A percentile compares a stretch with the other conserved stretches of the same genome.
Conservation (phyloP, 352 stramenopile species). For the Phytophthora idaei region DNA sequence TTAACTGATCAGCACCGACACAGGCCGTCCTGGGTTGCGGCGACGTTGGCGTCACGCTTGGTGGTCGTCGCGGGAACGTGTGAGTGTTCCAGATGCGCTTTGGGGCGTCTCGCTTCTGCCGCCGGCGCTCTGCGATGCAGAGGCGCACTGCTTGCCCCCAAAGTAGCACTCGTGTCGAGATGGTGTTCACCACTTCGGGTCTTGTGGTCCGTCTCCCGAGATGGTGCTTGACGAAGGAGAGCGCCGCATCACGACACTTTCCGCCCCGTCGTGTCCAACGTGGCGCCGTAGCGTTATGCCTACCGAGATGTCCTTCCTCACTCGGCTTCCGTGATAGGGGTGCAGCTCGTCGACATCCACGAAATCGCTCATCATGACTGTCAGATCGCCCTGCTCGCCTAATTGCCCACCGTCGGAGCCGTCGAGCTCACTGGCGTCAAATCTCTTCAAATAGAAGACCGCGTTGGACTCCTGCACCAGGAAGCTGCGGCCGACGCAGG, state of each 20-base stretch:
- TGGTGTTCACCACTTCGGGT: conserved; percentile 59
- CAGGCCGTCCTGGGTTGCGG: conserved; percentile 7
- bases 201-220: conserved; percentile 47
- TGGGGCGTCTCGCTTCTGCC: conserved; percentile 34
- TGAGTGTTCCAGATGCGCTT: conserved; percentile 51
- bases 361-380: conserved; percentile 59
- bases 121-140: conserved; percentile 50
- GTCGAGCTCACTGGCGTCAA: conserved; percentile 21
- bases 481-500: conserved; percentile 43
- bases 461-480: conserved; percentile 71
- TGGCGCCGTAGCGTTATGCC: conserved; percentile 54
- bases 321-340: conserved; percentile 52
- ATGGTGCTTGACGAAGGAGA: conserved; percentile 73
- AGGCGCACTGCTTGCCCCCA: conserved; percentile 67
- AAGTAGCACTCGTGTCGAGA: conserved; percentile 69
- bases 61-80: conserved; percentile 35
- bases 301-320: conserved; percentile 67
- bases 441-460: conserved; percentile 59
- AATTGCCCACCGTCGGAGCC: conserved; percentile 13
- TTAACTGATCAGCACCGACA: conserved; percentile 24
- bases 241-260: conserved; percentile 63
- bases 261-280: conserved; percentile 38
- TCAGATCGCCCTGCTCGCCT: conserved; percentile 35
- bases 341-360: conserved; percentile 69
- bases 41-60: conserved; percentile 20